Percentiles rank a stretch among this genome's conserved stretches.
Conservation (phyloP, 2,329 filamentous ascomycete species). For the Hypoxylon sp. region DNA sequence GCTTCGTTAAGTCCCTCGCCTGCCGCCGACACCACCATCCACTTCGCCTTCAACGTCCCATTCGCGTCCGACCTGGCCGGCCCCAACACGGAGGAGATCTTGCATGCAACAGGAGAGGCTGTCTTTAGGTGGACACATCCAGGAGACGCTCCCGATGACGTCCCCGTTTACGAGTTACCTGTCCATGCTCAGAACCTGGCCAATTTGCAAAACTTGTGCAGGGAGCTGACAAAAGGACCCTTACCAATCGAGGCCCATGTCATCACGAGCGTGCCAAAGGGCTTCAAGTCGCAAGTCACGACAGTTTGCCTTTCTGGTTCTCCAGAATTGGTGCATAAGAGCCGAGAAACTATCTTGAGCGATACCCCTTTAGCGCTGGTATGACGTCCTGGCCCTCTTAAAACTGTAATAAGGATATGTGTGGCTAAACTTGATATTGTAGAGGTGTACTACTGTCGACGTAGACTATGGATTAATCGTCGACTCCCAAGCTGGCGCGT, state of each 20-base stretch:
- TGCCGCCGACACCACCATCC: slow-evolving; percentile 82
- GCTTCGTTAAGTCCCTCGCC: slow-evolving; percentile 76
- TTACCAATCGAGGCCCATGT: slow-evolving; percentile 87
- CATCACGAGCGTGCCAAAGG: slow-evolving; percentile 84
- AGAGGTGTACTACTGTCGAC: slow-evolving; percentile 95
- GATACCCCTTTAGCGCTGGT: slow-evolving; percentile 94
- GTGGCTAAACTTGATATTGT: slow-evolving; percentile 54
- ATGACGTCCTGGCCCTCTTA: slow-evolving; percentile 58
- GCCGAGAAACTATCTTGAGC: slow-evolving; percentile 89
- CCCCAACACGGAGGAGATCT: slow-evolving; percentile 93
- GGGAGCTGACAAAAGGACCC: slow-evolving; percentile 79
- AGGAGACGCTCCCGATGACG: slow-evolving; percentile 85
- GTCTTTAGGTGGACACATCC: slow-evolving; percentile 95
- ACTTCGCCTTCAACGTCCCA: slow-evolving; percentile 97
- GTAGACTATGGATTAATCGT: slow-evolving; percentile 92
- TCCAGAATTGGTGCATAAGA: slow-evolving; percentile 89
- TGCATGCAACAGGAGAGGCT: slow-evolving; percentile 90
- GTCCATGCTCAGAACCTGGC: slow-evolving; percentile 90
- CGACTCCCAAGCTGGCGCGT: slow-evolving; percentile 75
- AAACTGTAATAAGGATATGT: slow-evolving; percentile 39
- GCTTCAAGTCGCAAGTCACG: slow-evolving; percentile 77
- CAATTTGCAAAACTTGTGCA: slow-evolving; percentile 83
- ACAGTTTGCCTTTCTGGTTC: slow-evolving; percentile 94
- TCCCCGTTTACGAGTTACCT: slow-evolving; percentile 90
- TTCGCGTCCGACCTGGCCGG: slow-evolving; percentile 94